Evolutionary conservation across 2,329 filamentous ascomycete genomes (phyloP).

Genomic region (Corinectria fuckeliana): DNA sequence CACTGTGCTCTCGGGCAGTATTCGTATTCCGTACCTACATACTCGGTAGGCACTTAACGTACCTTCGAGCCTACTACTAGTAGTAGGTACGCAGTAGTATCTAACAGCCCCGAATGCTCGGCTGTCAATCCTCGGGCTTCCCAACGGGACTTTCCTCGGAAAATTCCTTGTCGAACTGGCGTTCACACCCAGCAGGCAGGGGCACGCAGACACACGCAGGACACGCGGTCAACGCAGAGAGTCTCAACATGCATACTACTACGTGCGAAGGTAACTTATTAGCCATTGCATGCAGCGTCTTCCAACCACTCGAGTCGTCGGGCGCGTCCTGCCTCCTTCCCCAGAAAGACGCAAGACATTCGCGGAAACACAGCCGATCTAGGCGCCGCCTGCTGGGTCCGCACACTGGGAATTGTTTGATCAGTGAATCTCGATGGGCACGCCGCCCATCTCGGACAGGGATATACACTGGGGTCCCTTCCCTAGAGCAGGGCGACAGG

Average conservation of each 20-base stretch:
- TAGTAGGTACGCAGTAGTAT: neutral
- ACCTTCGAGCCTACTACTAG: neutral
- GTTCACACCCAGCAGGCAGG: neutral
- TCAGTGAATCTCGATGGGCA: slow-evolving; percentile 14
- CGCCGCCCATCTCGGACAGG: slow-evolving; percentile 1
- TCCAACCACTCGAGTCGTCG: neutral
- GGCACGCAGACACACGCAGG: neutral
- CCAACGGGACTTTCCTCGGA: neutral
- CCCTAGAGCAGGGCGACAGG: neutral
- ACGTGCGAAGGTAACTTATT: too few species aligned
- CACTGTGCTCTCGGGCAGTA: slow-evolving; percentile 1
- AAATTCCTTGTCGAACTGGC: slow-evolving; percentile 1
- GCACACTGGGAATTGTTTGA: slow-evolving; percentile 11
- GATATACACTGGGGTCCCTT: neutral
- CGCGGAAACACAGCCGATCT: slow-evolving; percentile 18
- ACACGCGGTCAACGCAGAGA: neutral
- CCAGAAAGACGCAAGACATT: slow-evolving; percentile 18
- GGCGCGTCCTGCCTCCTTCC: slow-evolving; percentile 5
- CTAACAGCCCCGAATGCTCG: neutral
- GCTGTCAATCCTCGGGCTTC: slow-evolving; percentile 4
- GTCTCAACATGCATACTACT: neutral
- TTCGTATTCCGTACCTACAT: neutral
- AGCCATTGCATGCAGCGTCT: neutral
- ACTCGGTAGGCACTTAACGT: neutral
- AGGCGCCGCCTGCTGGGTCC: slow-evolving; percentile 8